Percentiles rank a stretch among this genome's conserved stretches.
These are phyloP conservation scores for Trypanosoma congolense DNA, from an alignment of 208 protist genomes.

Conservation along the genomic window DNA sequence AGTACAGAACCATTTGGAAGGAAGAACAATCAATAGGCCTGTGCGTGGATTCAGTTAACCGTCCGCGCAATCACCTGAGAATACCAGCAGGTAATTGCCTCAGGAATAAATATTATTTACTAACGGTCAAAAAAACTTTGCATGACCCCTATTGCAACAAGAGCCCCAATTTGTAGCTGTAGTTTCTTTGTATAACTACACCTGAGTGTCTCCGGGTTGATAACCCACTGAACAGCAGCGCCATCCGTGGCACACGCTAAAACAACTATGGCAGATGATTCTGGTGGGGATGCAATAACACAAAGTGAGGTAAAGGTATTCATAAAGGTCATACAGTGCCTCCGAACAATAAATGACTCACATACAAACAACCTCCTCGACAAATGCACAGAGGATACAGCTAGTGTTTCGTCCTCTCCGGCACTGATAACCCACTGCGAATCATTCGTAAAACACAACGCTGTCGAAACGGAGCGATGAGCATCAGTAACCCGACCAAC, in stretches of 20 bases:
- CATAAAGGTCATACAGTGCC: constrained; percentile 81
- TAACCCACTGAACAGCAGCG: constrained; percentile 72
- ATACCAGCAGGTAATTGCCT: no score
- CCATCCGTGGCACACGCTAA: constrained; percentile 75
- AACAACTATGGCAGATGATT: constrained; percentile 66
- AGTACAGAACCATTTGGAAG: constrained; percentile 5
- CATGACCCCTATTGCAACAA: constrained; percentile 61
- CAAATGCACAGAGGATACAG: constrained; percentile 50
- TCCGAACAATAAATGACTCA: constrained; percentile 47
- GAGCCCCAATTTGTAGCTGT: constrained; percentile 68
- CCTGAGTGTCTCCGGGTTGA: constrained; percentile 48
- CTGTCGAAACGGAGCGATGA: constrained; percentile 54
- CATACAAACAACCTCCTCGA: constrained; percentile 46
- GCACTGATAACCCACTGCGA: constrained; percentile 73
- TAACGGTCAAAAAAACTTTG: background rate
- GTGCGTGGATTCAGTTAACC: background rate
- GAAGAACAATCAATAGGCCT: background rate
- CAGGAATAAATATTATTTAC: background rate
- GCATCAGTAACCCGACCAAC: constrained; percentile 53
- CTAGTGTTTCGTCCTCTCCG: constrained; percentile 72
- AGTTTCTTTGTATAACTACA: constrained; percentile 64
- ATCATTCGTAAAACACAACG: constrained; percentile 60
- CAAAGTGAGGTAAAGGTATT: constrained; percentile 77
- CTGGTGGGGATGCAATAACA: constrained; percentile 55
- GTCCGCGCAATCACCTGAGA: no score